Conservation (phyloP, 768 basidiomycete species). For the Leccinum subtestaceum region DNA sequence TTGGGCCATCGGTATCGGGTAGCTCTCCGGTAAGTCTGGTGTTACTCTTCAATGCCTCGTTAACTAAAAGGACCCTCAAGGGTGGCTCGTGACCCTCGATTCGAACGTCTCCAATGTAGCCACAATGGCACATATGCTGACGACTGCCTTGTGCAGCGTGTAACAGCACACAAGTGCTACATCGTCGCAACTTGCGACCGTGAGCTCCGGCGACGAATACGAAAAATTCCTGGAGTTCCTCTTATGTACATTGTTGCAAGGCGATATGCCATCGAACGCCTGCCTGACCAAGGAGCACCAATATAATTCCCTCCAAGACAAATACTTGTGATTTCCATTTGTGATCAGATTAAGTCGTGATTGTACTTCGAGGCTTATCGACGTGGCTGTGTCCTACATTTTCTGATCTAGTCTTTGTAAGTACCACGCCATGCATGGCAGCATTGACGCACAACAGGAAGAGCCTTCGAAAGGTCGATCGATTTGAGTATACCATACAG, state of each 20-base stretch:
- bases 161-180: slow-evolving; percentile 92
- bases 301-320: slow-evolving; percentile 28
- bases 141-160: slow-evolving; percentile 95
- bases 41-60: not conserved
- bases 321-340: not conserved
- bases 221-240: slow-evolving; percentile 90
- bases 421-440: not conserved
- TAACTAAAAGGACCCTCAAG: slow-evolving; percentile 41
- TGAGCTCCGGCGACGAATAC: slow-evolving; percentile 86
- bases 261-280: slow-evolving; percentile 89
- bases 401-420: not conserved
- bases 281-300: slow-evolving; percentile 94
- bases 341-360: not conserved
- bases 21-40: slow-evolving; percentile 72
- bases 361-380: not conserved
- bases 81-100: slow-evolving; percentile 94
- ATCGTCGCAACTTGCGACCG: slow-evolving; percentile 98
- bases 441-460: not conserved
- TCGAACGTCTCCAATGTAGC: slow-evolving; percentile 89
- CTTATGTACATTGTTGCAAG: slow-evolving; percentile 96
- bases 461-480: not conserved
- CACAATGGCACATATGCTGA: slow-evolving; percentile 98
- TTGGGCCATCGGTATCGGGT: slow-evolving; percentile 93
- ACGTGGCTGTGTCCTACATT: not conserved
- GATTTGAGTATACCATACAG: not conserved